These are phyloP conservation scores for Stephanodiscus minutulus DNA, from an alignment of 108 stramenopile species.

Conservation along the genomic window DNA sequence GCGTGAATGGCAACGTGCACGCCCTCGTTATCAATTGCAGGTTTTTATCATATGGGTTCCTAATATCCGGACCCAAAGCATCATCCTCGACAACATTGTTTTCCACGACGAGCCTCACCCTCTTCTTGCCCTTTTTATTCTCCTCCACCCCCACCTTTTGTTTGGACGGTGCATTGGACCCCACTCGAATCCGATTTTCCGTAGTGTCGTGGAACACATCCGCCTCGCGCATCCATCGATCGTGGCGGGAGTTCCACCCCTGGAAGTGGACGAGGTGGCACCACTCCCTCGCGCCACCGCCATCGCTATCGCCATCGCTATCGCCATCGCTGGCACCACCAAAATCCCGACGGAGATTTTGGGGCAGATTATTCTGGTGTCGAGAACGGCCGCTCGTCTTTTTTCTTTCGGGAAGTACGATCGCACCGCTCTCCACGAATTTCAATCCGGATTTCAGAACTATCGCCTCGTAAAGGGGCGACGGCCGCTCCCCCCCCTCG, in stretches of 20 bases:
- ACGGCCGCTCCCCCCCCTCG: background rate
- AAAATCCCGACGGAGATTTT: background rate
- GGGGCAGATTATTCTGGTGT: slow-evolving; percentile 1
- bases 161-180: slow-evolving; percentile 7
- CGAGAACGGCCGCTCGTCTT: slow-evolving; percentile 31
- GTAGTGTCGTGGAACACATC: slow-evolving; percentile 43
- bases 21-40: slow-evolving; percentile 14
- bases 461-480: slow-evolving; percentile 41
- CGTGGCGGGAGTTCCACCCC: slow-evolving; percentile 58
- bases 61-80: background rate
- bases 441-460: slow-evolving; percentile 36
- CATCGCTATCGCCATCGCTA: slow-evolving; percentile 3
- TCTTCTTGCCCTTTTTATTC: slow-evolving; percentile 28
- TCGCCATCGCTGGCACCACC: no score
- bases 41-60: background rate
- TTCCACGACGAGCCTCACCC: background rate
- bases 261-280: slow-evolving; percentile 53
- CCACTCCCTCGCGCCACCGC: slow-evolving; percentile 34
- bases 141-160: slow-evolving; percentile 8
- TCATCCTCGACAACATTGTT: slow-evolving; percentile 1
- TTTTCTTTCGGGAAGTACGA: slow-evolving; percentile 33
- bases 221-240: slow-evolving; percentile 44
- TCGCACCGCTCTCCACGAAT: slow-evolving; percentile 28
- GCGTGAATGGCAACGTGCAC: slow-evolving; percentile 46
- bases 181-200: slow-evolving; percentile 35